Evolutionary conservation across 2,329 filamentous ascomycete genomes (phyloP).

Genomic region (Sordariomycetes sp.): DNA sequence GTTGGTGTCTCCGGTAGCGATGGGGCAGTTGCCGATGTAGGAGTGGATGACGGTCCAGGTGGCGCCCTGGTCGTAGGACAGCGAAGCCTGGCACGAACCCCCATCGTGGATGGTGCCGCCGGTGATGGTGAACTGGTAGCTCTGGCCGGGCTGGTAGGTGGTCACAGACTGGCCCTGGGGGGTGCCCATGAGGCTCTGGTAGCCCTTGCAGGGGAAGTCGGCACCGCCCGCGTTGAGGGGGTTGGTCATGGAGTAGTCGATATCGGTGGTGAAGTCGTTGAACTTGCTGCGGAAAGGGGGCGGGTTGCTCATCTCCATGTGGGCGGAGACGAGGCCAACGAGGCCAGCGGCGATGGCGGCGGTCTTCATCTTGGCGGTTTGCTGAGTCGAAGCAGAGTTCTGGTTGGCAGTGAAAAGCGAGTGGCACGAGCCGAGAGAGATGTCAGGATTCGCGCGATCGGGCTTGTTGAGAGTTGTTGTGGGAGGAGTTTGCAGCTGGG

Average conservation of each 20-base stretch:
- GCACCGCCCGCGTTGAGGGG: slow-evolving; percentile 52
- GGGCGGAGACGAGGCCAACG: slow-evolving; percentile 34
- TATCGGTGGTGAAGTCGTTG: slow-evolving; percentile 38
- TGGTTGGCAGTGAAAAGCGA: too few species aligned
- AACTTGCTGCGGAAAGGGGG: slow-evolving; percentile 42
- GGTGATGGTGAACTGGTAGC: slow-evolving; percentile 53
- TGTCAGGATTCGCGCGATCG: too few species aligned
- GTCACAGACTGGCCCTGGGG: slow-evolving; percentile 42
- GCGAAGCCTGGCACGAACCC: slow-evolving; percentile 67
- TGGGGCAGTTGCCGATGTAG: slow-evolving; percentile 46
- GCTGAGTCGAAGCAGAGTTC: neutral
- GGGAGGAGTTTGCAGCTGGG: too few species aligned
- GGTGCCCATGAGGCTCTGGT: slow-evolving; percentile 38
- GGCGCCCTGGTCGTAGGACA: slow-evolving; percentile 63
- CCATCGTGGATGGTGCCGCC: slow-evolving; percentile 58
- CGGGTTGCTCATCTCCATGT: slow-evolving; percentile 48
- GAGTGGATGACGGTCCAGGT: slow-evolving; percentile 61
- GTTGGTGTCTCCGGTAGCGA: slow-evolving; percentile 25
- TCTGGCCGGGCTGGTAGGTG: slow-evolving; percentile 51
- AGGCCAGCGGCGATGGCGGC: slow-evolving; percentile 27
- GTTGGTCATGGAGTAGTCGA: slow-evolving; percentile 64
- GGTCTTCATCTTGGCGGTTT: slow-evolving; percentile 30
- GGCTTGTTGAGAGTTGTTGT: too few species aligned
- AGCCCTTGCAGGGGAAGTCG: slow-evolving; percentile 71
- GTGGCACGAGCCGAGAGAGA: too few species aligned